Evolutionary conservation across 202 grass and related monocot genomes (phyloP).

Genomic region (Bolboschoenoplectus hybrid): DNA sequence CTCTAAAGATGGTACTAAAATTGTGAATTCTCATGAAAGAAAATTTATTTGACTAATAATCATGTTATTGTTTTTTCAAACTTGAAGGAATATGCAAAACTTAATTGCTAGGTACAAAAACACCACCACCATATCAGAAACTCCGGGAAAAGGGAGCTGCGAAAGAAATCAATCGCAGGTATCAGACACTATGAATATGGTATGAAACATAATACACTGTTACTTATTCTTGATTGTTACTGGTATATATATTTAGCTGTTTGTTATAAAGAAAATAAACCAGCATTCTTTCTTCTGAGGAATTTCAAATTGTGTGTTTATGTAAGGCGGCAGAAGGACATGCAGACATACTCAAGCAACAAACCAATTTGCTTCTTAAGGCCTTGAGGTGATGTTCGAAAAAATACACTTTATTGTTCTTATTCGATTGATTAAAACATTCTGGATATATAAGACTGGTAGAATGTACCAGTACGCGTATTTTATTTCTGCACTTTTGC

Average conservation of each 20-base stretch:
- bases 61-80: background rate
- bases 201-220: background rate
- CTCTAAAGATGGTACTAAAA: background rate
- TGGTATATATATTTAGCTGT: background rate
- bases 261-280: background rate
- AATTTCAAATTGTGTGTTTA: conserved; percentile 12
- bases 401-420: background rate
- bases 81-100: conserved; percentile 67
- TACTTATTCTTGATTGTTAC: background rate
- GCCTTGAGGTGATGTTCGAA: background rate
- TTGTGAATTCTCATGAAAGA: background rate
- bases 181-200: conserved; percentile 20
- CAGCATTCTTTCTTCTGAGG: background rate
- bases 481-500: too few species aligned
- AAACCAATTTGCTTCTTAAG: conserved; percentile 19
- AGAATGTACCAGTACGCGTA: too few species aligned
- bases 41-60: conserved; percentile 21
- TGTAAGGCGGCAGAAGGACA: conserved; percentile 17
- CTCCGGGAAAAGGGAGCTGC: conserved; percentile 34
- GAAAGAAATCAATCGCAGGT: conserved; percentile 55
- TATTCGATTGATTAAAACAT: background rate
- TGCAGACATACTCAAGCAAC: conserved; percentile 16
- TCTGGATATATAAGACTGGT: background rate
- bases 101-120: conserved; percentile 79
- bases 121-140: conserved; percentile 45